Base-by-base conservation (phyloP, 495 filamentous ascomycete species). In the Podospora sp. region DNA sequence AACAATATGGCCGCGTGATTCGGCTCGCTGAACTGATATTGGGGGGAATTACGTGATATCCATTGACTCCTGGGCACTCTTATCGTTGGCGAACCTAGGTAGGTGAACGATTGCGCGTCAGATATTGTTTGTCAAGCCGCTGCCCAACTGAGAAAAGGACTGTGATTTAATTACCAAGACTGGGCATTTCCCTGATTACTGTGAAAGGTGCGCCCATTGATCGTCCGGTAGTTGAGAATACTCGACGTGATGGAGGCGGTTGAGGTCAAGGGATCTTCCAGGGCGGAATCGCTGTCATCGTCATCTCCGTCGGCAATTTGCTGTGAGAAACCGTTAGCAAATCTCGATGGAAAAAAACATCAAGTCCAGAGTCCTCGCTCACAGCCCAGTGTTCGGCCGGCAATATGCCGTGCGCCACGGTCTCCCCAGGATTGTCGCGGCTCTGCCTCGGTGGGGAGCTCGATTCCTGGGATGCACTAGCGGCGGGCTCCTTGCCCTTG, bases 241-340 rank as follows among this genome's bases (percentile, higher is more conserved):
- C 75, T 81, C 0, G 77, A 73, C 8, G 78, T 74, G 8, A 85
- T 63, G 20, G 83, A 84, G 1, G 76, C 77, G 22, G 83, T 84
- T 2, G 76, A 77, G 7, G 46, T 20, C 24, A n/a, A 11, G 26
- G 24, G 18, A 9, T 53, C 50, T 16, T 20, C 26, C 0, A 63
- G 29, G 1, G 40, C 18, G 3, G 62, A 63, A 1, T 63, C 50
- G 16, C 18, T 49, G 26, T 63, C 49, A 18, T 24, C 11, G 2
- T 35, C 20, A n/a, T 62, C 33, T 14, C 9, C 22, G n/a, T 35
- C 29, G 1, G 18, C 33, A n/a, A 24, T 2, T 40, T 62, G 29
- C 59, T 62, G 36, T 21, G 11, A 11, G 1, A 4, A 46, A 11
- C 6, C 9, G 14, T 40, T 36, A 49, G 59, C 2, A 3, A 9